phyloP scores from a whole-genome alignment of 1,284 basidiomycete genomes.

The Melampsora americana region DNA sequence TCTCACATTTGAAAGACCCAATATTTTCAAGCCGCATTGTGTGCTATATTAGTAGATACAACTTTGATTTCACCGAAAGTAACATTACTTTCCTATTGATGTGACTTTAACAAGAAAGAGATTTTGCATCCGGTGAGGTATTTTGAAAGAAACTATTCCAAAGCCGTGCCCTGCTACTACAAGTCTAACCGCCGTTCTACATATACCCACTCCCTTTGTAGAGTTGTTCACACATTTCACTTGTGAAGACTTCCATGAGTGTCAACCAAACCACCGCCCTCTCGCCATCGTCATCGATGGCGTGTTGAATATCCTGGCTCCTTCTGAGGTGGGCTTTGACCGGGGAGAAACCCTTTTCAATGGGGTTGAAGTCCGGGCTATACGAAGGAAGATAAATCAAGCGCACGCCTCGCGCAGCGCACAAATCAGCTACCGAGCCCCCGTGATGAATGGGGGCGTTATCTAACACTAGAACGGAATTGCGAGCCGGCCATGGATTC shows the following conservation, averaged over 20 bases:
- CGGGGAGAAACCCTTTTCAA: constrained; percentile 15
- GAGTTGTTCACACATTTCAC: not conserved
- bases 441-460: constrained; percentile 12
- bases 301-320: not conserved
- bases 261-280: not conserved
- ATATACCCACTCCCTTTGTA: constrained; percentile 13
- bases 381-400: constrained; percentile 10
- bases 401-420: not conserved
- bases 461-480: constrained; percentile 9
- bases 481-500: constrained; percentile 10
- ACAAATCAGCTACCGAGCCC: not conserved
- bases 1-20: no score
- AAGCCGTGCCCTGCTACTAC: no score
- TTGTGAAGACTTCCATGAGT: not conserved
- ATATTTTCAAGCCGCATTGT: no score
- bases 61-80: no score
- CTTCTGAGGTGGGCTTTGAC: not conserved
- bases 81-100: no score
- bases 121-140: no score
- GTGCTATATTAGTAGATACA: no score
- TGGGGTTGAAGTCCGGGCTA: constrained; percentile 20
- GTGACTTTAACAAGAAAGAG: no score
- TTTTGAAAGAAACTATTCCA: no score
- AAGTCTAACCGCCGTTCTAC: no score
- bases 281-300: not conserved